Percentiles rank a stretch among this genome's conserved stretches.
Evolutionary conservation across 257 asterid species (phyloP).

Genomic region (Salvia rosmarinus): DNA sequence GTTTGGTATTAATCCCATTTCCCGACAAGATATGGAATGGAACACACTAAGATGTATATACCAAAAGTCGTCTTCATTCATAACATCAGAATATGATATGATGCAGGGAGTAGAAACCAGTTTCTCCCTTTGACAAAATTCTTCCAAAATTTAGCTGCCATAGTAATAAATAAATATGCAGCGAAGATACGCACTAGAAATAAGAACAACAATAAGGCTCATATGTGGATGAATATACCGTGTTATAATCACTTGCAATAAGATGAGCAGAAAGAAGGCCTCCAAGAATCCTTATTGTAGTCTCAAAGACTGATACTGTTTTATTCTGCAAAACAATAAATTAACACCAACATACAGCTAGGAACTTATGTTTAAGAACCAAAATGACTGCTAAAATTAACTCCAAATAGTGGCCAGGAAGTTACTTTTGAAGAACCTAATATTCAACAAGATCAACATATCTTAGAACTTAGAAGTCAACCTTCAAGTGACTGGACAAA

Average conservation of each 20-base stretch:
- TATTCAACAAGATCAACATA: background rate
- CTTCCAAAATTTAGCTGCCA: conserved; percentile 9
- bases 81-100: conserved; percentile 17
- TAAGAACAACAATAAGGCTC: conserved; percentile 21
- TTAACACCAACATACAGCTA: conserved; percentile 15
- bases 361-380: conserved; percentile 13
- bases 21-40: background rate
- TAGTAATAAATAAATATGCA: background rate
- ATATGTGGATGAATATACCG: conserved; percentile 58
- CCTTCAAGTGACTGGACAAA: conserved; percentile 19
- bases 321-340: conserved; percentile 71
- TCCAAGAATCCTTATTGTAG: conserved; percentile 95
- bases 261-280: conserved; percentile 98
- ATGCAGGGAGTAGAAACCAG: background rate
- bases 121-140: background rate
- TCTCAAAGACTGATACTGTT: conserved; percentile 95
- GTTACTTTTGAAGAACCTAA: conserved; percentile 23
- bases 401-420: conserved; percentile 17
- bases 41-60: conserved; percentile 9
- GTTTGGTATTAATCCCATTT: background rate
- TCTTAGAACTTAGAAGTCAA: conserved; percentile 22
- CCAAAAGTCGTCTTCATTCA: background rate
- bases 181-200: background rate
- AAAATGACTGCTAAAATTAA: conserved; percentile 18
- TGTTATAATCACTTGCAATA: conserved; percentile 88